Evolutionary conservation across 306 rosid species (phyloP).

Genomic region (Rosa rugosa): DNA sequence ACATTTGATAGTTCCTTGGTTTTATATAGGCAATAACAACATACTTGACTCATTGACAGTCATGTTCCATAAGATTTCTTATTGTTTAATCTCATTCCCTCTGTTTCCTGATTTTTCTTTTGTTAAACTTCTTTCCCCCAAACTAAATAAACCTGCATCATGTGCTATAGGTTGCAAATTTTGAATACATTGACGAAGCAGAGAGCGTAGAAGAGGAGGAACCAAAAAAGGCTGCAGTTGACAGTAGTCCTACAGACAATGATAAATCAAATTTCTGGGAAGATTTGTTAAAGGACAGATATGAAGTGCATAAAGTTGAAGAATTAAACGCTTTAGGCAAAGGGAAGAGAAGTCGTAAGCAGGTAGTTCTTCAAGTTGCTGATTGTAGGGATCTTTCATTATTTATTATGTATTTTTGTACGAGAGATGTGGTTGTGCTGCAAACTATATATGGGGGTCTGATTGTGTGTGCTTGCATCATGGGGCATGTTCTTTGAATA

Average conservation of each 20-base stretch:
- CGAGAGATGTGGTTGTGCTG: background rate
- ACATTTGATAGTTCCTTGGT: background rate
- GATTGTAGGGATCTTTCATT: background rate
- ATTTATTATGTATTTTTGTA: background rate
- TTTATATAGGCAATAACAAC: background rate
- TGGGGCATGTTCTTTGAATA: background rate
- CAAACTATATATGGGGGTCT: background rate
- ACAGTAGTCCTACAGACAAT: constrained; percentile 33
- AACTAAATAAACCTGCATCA: constrained; percentile 13
- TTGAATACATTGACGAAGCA: constrained; percentile 87
- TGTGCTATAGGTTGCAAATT: constrained; percentile 84
- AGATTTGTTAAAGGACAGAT: constrained; percentile 81
- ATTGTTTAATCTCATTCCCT: background rate
- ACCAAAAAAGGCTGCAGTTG: constrained; percentile 55
- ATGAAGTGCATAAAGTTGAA: constrained; percentile 86
- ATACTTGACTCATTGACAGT: background rate
- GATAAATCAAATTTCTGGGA: constrained; percentile 90
- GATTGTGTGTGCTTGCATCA: constrained; percentile 1
- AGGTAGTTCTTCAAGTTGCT: constrained; percentile 42
- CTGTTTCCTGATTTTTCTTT: constrained; percentile 11
- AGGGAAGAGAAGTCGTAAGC: constrained; percentile 93
- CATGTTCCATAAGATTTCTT: background rate
- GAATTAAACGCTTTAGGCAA: constrained; percentile 87
- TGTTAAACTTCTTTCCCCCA: background rate
- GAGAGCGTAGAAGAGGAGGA: constrained; percentile 81